Evolutionary conservation across 495 filamentous ascomycete genomes (phyloP), one percentile per base, ranked within the genome.

Genomic region (Cercophora sp.): DNA sequence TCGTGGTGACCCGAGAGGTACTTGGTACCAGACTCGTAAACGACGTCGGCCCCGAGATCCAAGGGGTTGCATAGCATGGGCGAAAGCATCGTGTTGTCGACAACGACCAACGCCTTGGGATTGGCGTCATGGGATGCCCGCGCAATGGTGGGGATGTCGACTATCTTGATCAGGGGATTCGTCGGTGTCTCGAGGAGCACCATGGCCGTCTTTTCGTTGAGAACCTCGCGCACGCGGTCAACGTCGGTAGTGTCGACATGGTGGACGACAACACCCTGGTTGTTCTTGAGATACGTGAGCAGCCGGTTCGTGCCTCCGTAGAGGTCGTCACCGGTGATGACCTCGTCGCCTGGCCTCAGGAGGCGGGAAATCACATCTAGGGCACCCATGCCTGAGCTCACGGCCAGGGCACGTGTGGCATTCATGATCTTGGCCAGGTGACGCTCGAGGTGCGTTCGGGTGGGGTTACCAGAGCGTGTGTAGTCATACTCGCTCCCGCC

Each of bases 371-470:
- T 96, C 35, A 97, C 93, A 65, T 98, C 93, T 59, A 97, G 71
- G 11, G 94, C 93, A 40, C 89, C 93, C 93, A 98, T 98, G 51
- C 93, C 93, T 16, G 91, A 96, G 15, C 89, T 87, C 24, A 97
- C 92, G 45, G 92, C 91, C 34, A 98, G 84, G 4, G 89, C 87
- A 41, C 94, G 87, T 63, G 82, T 83, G 11, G 94, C 93, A 55
- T 85, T 85, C 94, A 97, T 98, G 70, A 98, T 95, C 80, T 97
- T 97, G 55, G 93, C 94, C 52, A 98, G 78, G 68, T 98, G 93
- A 52, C 93, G 85, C 72, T 98, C 93, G 52, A 98, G 82, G 63
- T 97, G 94, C 19, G 92, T 96, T 41, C 93, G 83, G 41, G 93
- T 98, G 15, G 93, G 93, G 64, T 98, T 98, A 24, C 93, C 93